phyloP scores from a whole-genome alignment of 2,329 filamentous ascomycete species.

The Trichoderma koningii region DNA sequence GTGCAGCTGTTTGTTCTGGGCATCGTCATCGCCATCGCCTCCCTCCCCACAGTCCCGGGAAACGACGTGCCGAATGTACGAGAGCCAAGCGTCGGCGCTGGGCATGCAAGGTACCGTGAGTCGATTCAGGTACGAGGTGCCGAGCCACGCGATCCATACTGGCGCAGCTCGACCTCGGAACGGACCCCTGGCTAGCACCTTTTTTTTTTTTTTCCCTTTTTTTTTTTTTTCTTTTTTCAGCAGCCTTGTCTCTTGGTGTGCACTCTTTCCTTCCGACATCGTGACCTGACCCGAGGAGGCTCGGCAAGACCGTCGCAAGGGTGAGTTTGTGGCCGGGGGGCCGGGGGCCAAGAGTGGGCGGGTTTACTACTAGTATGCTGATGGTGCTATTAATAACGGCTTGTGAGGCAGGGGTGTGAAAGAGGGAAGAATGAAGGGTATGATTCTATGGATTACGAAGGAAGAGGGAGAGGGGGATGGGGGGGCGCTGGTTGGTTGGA shows the following conservation, averaged over 20 bases:
- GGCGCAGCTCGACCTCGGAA: background rate
- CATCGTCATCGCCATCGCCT: conserved; percentile 1
- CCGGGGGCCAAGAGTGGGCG: background rate
- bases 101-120: background rate
- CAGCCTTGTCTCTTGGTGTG: too few species aligned
- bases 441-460: too few species aligned
- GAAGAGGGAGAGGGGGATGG: too few species aligned
- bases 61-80: background rate
- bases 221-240: background rate
- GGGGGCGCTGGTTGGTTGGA: too few species aligned
- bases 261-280: background rate
- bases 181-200: conserved; percentile 1
- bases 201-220: conserved; percentile 7
- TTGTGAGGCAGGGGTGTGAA: background rate
- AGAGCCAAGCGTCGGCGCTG: too few species aligned
- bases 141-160: conserved; percentile 1
- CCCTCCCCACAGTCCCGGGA: background rate
- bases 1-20: background rate
- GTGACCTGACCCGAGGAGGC: conserved; percentile 1
- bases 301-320: conserved; percentile 17
- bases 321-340: too few species aligned
- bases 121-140: background rate
- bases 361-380: background rate
- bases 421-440: too few species aligned
- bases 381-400: conserved; percentile 22